Evolutionary conservation across 2,329 filamentous ascomycete genomes (phyloP), one percentile per base, ranked within the genome.

Genomic region (Xylaria hypoxylon): DNA sequence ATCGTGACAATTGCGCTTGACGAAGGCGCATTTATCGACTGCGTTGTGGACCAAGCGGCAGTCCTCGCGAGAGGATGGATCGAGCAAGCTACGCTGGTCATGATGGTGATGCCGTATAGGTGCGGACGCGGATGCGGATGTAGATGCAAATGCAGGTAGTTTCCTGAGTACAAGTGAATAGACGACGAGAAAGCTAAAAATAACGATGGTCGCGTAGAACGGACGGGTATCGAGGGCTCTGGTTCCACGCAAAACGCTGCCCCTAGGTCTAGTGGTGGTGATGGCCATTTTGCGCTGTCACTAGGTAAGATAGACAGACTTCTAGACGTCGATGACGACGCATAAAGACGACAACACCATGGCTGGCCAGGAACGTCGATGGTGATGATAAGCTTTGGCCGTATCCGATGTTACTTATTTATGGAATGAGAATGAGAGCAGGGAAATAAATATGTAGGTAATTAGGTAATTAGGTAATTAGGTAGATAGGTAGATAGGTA

Each of bases 11-110:
- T 97, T 92, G 63, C 85, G 84, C 71, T 85, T 88, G 64, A 98
- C 89, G 79, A 96, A 98, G 72, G 89, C 89, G 82, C 96, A 99
- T 81, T 97, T 89, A 77, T 99, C 92, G 66, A 84, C 76, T 59
- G 89, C 91, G 53, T 87, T 80, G 78, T 96, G 93, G 62, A 99
- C 93, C 38, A 92, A 82, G 66, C 90, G 90, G 77, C 96, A 99
- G 82, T 94, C 81, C 55, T 79, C 71, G 53, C 75, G n/a, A n/a
- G n/a, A 74, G 50, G 73, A 70, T 53, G 75, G 71, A 26, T 53
- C 56, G 42, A 65, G 66, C 38, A 72, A 69, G 61, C 57, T 56
- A 17, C 38, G 68, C 62, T 44, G 48, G 26, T 65, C 64, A 67
- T 73, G 69, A 67, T 73, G 69, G 69, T 13, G 70, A 61, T 60